Evolutionary conservation across 2,329 filamentous ascomycete genomes (phyloP).

Genomic region (Blastomyces emzantsi): DNA sequence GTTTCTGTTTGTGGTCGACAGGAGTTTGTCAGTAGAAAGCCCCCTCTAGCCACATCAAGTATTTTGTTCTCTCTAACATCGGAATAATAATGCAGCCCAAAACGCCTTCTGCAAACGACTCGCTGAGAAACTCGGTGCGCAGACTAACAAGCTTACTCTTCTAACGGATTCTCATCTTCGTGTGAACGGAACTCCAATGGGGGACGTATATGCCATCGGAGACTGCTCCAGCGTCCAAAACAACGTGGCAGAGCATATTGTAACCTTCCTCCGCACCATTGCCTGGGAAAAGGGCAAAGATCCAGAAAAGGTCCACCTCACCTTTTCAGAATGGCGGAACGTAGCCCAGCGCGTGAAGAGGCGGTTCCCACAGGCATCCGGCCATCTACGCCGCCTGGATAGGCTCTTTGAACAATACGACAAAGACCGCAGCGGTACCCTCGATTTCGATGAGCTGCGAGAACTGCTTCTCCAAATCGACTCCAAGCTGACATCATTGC

Average conservation of each 20-base stretch:
- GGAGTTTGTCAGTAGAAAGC: slow-evolving; percentile 53
- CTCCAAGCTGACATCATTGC: slow-evolving; percentile 83
- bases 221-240: slow-evolving; percentile 97
- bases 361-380: slow-evolving; percentile 82
- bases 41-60: neutral
- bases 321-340: slow-evolving; percentile 77
- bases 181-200: slow-evolving; percentile 75
- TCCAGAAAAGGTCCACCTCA: slow-evolving; percentile 76
- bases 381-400: slow-evolving; percentile 81
- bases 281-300: slow-evolving; percentile 90
- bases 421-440: slow-evolving; percentile 81
- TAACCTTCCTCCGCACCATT: slow-evolving; percentile 78
- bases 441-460: slow-evolving; percentile 86
- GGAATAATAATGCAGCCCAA: slow-evolving; percentile 45
- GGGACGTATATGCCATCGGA: slow-evolving; percentile 92
- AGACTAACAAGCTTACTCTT: slow-evolving; percentile 83
- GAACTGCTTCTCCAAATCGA: slow-evolving; percentile 90
- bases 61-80: slow-evolving; percentile 10
- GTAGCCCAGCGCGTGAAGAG: slow-evolving; percentile 76
- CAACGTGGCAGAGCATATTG: slow-evolving; percentile 84
- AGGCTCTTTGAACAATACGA: slow-evolving; percentile 88
- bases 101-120: slow-evolving; percentile 69
- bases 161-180: slow-evolving; percentile 93
- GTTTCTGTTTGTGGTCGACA: slow-evolving; percentile 96
- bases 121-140: slow-evolving; percentile 63